phyloP scores from a whole-genome alignment of 2,329 filamentous ascomycete species.

The Aspergillus vadensis region DNA sequence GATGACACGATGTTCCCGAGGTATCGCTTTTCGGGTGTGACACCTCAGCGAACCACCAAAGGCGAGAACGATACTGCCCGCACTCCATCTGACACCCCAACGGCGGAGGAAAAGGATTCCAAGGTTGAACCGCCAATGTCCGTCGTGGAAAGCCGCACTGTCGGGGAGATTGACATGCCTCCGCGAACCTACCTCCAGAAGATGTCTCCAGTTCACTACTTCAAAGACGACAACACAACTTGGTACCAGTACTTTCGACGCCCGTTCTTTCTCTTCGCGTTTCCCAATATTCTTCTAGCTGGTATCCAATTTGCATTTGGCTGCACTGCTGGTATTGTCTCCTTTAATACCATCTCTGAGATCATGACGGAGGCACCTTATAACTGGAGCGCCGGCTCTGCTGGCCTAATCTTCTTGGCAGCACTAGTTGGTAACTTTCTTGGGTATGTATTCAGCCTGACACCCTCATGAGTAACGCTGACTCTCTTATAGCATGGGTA shows the following conservation, averaged over 20 bases:
- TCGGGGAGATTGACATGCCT: constrained; percentile 22
- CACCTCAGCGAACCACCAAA: not conserved
- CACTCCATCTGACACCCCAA: not conserved
- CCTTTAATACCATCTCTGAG: constrained; percentile 42
- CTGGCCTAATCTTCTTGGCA: constrained; percentile 36
- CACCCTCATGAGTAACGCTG: not conserved
- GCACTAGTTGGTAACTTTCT: constrained; percentile 37
- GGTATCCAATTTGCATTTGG: constrained; percentile 47
- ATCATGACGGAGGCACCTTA: constrained; percentile 43
- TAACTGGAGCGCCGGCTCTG: constrained; percentile 37
- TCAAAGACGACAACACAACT: constrained; percentile 39
- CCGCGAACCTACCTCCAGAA: constrained; percentile 26
- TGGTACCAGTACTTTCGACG: constrained; percentile 44
- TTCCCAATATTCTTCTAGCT: constrained; percentile 43
- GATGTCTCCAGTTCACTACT: constrained; percentile 29
- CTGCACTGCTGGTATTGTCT: constrained; percentile 44
- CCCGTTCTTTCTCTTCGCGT: constrained; percentile 43
- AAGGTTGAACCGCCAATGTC: constrained; percentile 17
- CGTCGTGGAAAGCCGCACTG: constrained; percentile 20
- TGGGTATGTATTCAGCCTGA: constrained; percentile 20
- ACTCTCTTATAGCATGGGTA: constrained; percentile 44
- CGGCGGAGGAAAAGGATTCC: constrained; percentile 2
- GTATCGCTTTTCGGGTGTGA: constrained; percentile 28
- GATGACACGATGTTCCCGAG: constrained; percentile 42
- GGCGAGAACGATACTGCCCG: not conserved